These are phyloP conservation scores for Paragyromitra xinjiangensis DNA, from an alignment of 495 filamentous ascomycete species.

Conservation along the genomic window DNA sequence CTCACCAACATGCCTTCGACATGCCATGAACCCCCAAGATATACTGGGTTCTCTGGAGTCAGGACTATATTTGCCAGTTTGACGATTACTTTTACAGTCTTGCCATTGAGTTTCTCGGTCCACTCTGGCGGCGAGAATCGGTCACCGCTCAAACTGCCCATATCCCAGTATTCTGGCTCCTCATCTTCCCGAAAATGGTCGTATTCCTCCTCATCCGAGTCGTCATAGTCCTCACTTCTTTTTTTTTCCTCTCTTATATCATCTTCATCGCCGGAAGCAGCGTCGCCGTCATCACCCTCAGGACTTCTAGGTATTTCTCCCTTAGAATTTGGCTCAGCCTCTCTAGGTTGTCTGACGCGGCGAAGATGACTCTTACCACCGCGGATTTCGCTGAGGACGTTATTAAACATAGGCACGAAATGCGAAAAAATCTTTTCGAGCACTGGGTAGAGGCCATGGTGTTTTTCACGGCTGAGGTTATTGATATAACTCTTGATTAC, in stretches of 20 bases:
- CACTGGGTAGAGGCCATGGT: slow-evolving; percentile 63
- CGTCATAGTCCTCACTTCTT: background rate
- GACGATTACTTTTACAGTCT: slow-evolving; percentile 66
- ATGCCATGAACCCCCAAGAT: slow-evolving; percentile 61
- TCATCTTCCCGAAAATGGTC: background rate
- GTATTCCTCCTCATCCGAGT: background rate
- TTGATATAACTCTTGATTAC: slow-evolving; percentile 75
- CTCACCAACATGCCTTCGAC: slow-evolving; percentile 63
- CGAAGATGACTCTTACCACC: background rate
- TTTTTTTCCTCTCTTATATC: background rate
- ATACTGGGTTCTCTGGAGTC: slow-evolving; percentile 66
- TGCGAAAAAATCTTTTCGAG: slow-evolving; percentile 64
- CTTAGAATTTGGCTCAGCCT: background rate
- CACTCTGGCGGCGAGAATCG: background rate
- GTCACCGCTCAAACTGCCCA: slow-evolving; percentile 45
- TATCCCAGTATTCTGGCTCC: slow-evolving; percentile 20
- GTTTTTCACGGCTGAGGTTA: slow-evolving; percentile 65
- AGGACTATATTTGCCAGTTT: slow-evolving; percentile 71
- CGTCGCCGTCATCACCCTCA: background rate
- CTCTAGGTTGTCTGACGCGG: background rate
- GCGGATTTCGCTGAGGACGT: slow-evolving; percentile 42
- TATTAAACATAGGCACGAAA: slow-evolving; percentile 67
- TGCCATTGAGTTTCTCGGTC: slow-evolving; percentile 49
- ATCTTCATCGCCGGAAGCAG: background rate
- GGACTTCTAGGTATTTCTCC: background rate